phyloP scores from a whole-genome alignment of 768 basidiomycete species.

The Pilatotrama ljubarskyi region DNA sequence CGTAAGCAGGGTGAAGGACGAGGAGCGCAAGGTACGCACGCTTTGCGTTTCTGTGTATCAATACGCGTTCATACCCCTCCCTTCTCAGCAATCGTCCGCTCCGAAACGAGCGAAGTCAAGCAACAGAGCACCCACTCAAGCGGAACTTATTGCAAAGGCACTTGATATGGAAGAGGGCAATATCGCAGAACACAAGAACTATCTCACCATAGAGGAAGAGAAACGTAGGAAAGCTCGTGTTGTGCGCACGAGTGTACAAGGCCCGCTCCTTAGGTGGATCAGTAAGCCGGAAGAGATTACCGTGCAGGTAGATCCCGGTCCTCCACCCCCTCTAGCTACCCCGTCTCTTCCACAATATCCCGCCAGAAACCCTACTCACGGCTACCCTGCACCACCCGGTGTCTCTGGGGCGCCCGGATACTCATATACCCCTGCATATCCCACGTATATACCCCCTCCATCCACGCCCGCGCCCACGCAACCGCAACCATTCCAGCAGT shows the following conservation, averaged over 20 bases:
- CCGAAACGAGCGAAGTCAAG: slow-evolving; percentile 62
- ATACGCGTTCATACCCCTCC: background rate
- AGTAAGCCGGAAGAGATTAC: slow-evolving; percentile 62
- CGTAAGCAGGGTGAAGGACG: slow-evolving; percentile 61
- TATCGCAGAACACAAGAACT: slow-evolving; percentile 73
- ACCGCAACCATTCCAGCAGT: slow-evolving; percentile 13
- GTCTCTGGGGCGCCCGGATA: background rate
- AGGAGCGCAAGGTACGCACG: slow-evolving; percentile 51
- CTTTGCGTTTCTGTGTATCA: background rate
- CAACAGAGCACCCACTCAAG: slow-evolving; percentile 64
- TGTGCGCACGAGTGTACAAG: slow-evolving; percentile 60
- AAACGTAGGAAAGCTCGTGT: slow-evolving; percentile 69
- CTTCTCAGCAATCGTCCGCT: slow-evolving; percentile 36
- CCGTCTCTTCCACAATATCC: background rate
- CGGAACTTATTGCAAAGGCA: slow-evolving; percentile 80
- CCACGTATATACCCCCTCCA: background rate
- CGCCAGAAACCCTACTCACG: background rate
- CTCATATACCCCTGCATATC: background rate
- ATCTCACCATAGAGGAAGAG: slow-evolving; percentile 79
- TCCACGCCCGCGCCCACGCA: background rate
- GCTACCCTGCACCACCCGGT: background rate
- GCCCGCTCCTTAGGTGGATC: slow-evolving; percentile 71
- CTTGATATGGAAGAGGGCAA: slow-evolving; percentile 89
- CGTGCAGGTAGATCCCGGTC: slow-evolving; percentile 40
- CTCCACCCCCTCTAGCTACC: slow-evolving; percentile 26